Evolutionary conservation across 805 yeast species (phyloP), one percentile per base, ranked within the genome.

Genomic region (Saturnispora silvae): DNA sequence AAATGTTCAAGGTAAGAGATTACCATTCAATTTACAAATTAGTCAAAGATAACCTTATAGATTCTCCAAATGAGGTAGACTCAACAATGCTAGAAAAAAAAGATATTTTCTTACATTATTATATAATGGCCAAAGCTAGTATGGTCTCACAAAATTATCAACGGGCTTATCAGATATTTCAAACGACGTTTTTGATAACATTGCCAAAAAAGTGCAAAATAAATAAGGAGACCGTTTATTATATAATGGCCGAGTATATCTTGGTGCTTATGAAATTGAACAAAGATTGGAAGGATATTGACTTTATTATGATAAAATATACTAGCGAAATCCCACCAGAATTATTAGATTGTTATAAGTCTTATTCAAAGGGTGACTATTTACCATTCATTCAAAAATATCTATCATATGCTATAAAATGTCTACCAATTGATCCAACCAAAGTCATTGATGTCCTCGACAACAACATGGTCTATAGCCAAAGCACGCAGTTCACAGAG

Each of bases 151-250:
- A 36, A 5, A n/a, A 36, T 3, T 49, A 45, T 30, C 11, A n/a
- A 13, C 41, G 42, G n/a, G 49, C 58, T 2, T 43, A 48, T 35
- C 28, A 38, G 3, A 16, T 45, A 5, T 48, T 46, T 27, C 50
- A 42, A 28, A 40, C 45, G 3, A 37, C 51, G 20, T 45, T 52
- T 37, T 38, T 38, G 13, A 25, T 50, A 10, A 28, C n/a, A n/a
- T n/a, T n/a, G n/a, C n/a, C n/a, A n/a, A n/a, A n/a, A n/a, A n/a
- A n/a, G n/a, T n/a, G n/a, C n/a, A n/a, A n/a, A n/a, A n/a, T 34
- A 2, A 35, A 33, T 5, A 28, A 32, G 11, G 15, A 20, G 2
- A n/a, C 30, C 7, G 20, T 47, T 8, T 33, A 38, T 16, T 34
- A 39, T 11, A 23, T 51, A 3, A 30, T 46, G 31, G 19, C 39